Conservation (phyloP, 2,329 filamentous ascomycete species). For the Fusarium palustre region DNA sequence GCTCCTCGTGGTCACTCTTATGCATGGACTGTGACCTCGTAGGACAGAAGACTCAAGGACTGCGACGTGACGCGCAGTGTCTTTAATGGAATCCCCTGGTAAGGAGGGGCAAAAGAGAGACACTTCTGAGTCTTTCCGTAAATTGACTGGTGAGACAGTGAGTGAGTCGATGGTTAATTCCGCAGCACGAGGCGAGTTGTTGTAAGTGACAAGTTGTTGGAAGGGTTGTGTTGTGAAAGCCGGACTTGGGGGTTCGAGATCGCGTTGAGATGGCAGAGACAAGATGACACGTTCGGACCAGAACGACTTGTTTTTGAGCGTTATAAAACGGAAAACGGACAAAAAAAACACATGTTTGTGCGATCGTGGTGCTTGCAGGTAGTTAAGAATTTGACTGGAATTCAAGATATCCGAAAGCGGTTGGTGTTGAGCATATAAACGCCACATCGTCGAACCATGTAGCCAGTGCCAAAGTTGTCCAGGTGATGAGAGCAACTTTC, state of each 20-base stretch:
- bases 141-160: slow-evolving; percentile 40
- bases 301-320: neutral
- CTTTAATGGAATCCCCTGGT: slow-evolving; percentile 29
- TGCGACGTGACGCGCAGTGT: slow-evolving; percentile 37
- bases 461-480: slow-evolving; percentile 39
- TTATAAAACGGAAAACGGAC: slow-evolving; percentile 14
- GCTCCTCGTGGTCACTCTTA: slow-evolving; percentile 31
- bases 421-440: slow-evolving; percentile 43
- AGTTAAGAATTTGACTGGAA: slow-evolving; percentile 42
- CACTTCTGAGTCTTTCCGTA: slow-evolving; percentile 30
- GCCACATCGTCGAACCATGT: slow-evolving; percentile 31
- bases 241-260: neutral
- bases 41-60: slow-evolving; percentile 19
- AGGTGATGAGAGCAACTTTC: slow-evolving; percentile 39
- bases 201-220: slow-evolving; percentile 21
- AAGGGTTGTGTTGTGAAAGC: slow-evolving; percentile 1
- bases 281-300: neutral
- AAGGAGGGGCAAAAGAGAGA: slow-evolving; percentile 28
- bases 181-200: slow-evolving; percentile 26
- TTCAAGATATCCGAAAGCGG: slow-evolving; percentile 43
- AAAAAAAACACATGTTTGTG: slow-evolving; percentile 18
- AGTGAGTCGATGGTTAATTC: slow-evolving; percentile 33
- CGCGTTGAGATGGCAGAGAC: slow-evolving; percentile 1
- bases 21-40: slow-evolving; percentile 9
- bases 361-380: slow-evolving; percentile 29